These are phyloP conservation scores for Immersiporthe knoxdaviesiana DNA, from an alignment of 2,329 filamentous ascomycete genomes.

Conservation along the genomic window DNA sequence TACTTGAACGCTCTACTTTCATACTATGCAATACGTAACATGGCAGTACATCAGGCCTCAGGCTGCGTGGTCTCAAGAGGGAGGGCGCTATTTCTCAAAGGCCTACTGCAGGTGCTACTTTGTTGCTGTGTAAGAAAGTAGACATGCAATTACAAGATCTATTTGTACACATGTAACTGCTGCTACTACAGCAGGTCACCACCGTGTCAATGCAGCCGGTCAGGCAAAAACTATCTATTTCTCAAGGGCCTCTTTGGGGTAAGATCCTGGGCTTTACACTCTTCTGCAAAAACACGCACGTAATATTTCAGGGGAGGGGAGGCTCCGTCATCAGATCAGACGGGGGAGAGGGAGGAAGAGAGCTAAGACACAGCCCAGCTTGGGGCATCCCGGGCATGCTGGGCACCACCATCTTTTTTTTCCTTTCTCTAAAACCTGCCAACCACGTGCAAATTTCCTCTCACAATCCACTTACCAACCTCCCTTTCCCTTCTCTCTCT, in stretches of 20 bases:
- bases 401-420: background rate
- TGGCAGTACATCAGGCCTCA: background rate
- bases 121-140: background rate
- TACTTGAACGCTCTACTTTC: too few relatives aligned
- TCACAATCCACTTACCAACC: background rate
- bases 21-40: too few relatives aligned
- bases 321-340: slow-evolving; percentile 9
- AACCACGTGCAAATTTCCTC: slow-evolving; percentile 5
- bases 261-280: background rate
- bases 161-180: background rate
- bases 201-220: background rate
- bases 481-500: background rate
- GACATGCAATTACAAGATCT: background rate
- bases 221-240: background rate
- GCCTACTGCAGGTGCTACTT: background rate
- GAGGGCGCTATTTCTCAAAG: background rate
- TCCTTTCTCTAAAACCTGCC: background rate
- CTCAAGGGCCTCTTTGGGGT: background rate
- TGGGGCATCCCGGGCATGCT: slow-evolving; percentile 3
- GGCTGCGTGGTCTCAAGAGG: background rate
- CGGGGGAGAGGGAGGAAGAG: too few relatives aligned
- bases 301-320: slow-evolving; percentile 6
- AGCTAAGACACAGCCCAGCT: background rate
- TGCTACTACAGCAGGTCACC: background rate
- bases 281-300: background rate